Conservation (phyloP, 495 filamentous ascomycete genomes). For the Letharia lupina region DNA sequence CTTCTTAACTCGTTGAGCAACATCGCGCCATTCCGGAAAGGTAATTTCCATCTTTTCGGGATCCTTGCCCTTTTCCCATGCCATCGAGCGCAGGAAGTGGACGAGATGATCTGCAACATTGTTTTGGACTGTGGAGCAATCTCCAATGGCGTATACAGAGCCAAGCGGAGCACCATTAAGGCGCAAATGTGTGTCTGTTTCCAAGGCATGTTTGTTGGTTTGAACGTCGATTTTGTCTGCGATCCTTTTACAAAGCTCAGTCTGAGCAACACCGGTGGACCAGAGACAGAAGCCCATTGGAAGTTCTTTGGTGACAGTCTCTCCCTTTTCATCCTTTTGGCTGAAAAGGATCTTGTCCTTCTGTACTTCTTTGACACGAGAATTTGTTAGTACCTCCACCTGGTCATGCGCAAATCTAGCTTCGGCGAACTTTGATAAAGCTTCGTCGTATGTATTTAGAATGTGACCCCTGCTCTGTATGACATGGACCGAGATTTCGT, state of each 20-base stretch:
- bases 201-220: conserved; percentile 82
- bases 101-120: conserved; percentile 84
- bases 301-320: conserved; percentile 76
- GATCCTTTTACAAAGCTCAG: conserved; percentile 65
- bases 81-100: conserved; percentile 77
- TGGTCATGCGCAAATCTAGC: conserved; percentile 74
- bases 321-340: conserved; percentile 65
- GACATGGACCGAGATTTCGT: conserved; percentile 94
- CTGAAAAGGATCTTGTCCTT: conserved; percentile 79
- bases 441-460: conserved; percentile 96
- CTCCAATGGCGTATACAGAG: conserved; percentile 96
- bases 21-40: conserved; percentile 78
- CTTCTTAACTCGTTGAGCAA: conserved; percentile 73
- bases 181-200: conserved; percentile 91
- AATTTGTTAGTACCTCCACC: conserved; percentile 83
- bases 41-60: conserved; percentile 73
- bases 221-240: conserved; percentile 67
- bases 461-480: conserved; percentile 93
- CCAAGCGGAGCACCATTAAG: conserved; percentile 85
- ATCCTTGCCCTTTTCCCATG: conserved; percentile 86
- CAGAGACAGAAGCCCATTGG: conserved; percentile 96
- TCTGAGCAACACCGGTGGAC: conserved; percentile 94
- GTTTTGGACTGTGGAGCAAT: conserved; percentile 94
- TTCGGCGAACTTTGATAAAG: conserved; percentile 86
- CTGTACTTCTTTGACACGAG: conserved; percentile 81